Percentiles rank a stretch among this genome's conserved stretches.
phyloP scores from a whole-genome alignment of 2,329 filamentous ascomycete species.

The Gaeumannomyces sp. region DNA sequence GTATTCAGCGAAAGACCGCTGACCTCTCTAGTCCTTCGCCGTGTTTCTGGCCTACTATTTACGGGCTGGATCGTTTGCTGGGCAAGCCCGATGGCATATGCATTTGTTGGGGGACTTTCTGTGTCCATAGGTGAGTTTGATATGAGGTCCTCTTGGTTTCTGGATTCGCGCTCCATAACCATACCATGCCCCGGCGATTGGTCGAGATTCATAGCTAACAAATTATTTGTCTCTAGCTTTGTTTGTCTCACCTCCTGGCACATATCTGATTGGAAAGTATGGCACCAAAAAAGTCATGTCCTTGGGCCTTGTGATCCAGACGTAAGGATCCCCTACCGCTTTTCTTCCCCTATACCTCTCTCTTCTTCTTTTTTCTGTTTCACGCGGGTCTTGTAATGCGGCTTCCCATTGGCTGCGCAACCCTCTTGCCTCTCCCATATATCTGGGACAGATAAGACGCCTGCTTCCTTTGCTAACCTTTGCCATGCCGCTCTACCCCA shows the following conservation, averaged over 20 bases:
- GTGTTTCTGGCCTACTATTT: constrained; percentile 54
- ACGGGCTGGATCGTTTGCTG: constrained; percentile 53
- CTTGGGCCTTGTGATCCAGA: constrained; percentile 58
- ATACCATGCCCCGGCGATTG: neutral
- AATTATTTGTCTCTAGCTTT: constrained; percentile 40
- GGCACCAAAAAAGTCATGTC: constrained; percentile 61
- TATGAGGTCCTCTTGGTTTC: neutral
- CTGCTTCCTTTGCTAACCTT: neutral
- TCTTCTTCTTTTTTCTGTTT: too few species aligned
- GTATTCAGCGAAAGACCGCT: neutral
- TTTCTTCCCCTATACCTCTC: neutral
- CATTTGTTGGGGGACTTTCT: constrained; percentile 69
- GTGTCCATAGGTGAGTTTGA: constrained; percentile 43
- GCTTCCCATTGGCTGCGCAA: too few species aligned
- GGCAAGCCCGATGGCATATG: constrained; percentile 60
- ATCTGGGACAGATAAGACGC: too few species aligned
- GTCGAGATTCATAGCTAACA: neutral
- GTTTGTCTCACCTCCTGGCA: constrained; percentile 62
- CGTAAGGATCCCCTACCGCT: constrained; percentile 26
- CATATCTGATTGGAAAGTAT: constrained; percentile 49
- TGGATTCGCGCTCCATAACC: neutral
- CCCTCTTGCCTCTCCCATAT: too few species aligned
- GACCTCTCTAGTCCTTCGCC: constrained; percentile 37
- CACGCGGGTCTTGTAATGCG: too few species aligned
- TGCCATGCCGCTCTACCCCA: constrained; percentile 13